These are phyloP conservation scores for Solanum ossicruentum DNA, from an alignment of 257 asterid genomes.

Conservation along the genomic window DNA sequence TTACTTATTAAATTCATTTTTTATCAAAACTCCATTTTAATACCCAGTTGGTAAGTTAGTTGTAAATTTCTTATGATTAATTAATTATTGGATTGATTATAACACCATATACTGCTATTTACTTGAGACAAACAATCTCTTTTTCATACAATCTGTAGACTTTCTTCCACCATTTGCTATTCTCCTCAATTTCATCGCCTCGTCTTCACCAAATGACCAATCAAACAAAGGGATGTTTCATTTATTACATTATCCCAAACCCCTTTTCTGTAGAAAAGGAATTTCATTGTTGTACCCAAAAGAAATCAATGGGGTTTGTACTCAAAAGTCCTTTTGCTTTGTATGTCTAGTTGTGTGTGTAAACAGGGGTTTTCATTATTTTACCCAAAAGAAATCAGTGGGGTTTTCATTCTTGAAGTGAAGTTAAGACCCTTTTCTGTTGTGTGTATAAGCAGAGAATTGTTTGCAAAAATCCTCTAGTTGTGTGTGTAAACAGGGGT, in stretches of 20 bases:
- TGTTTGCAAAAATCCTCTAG: no score
- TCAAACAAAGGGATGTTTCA: neutral
- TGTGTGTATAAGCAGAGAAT: neutral
- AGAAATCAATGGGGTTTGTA: neutral
- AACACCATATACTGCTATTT: neutral
- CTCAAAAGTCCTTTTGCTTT: neutral
- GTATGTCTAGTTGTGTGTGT: neutral
- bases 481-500: neutral
- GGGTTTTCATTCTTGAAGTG: neutral
- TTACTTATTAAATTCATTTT: neutral
- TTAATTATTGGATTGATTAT: neutral
- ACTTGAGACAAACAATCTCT: constrained; percentile 6
- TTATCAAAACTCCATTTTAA: neutral
- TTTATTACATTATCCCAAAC: neutral
- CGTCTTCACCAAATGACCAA: neutral
- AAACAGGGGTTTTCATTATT: neutral
- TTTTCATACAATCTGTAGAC: neutral
- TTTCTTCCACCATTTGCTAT: neutral
- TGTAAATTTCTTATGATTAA: neutral
- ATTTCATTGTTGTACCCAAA: neutral
- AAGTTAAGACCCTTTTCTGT: neutral
- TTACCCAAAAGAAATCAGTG: neutral
- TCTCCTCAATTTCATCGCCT: constrained; percentile 7
- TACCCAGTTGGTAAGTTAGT: neutral
- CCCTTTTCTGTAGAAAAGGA: neutral